A percentile compares a stretch with the other conserved stretches of the same genome.
These are phyloP conservation scores for Colletotrichum acutatum DNA, from an alignment of 2,329 filamentous ascomycete genomes.

Conservation along the genomic window DNA sequence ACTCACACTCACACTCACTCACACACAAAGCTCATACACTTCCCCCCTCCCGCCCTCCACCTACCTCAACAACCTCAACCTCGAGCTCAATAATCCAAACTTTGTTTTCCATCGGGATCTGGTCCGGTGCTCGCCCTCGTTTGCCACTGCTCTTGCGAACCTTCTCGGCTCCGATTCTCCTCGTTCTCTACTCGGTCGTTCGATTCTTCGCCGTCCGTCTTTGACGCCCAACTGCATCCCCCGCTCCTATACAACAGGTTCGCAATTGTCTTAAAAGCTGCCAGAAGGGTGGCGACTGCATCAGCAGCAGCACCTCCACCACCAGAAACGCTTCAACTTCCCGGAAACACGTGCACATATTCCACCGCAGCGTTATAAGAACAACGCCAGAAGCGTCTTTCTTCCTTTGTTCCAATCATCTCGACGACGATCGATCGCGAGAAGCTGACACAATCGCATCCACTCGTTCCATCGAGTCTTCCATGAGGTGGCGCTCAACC, in stretches of 20 bases:
- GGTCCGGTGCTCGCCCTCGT: not conserved
- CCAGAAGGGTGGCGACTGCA: not conserved
- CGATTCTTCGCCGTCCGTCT: not conserved
- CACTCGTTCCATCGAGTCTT: conserved; percentile 26
- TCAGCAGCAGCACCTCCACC: not conserved
- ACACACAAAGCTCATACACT: conserved; percentile 4
- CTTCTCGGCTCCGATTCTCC: not conserved
- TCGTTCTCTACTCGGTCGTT: not conserved
- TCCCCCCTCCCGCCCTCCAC: not conserved
- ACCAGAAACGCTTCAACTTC: not conserved
- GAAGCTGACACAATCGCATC: not conserved
- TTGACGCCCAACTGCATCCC: conserved; percentile 3
- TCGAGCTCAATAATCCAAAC: not conserved
- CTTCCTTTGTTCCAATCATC: conserved; percentile 11
- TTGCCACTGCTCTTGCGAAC: not conserved
- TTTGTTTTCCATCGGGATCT: conserved; percentile 6
- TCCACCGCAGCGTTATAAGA: not conserved
- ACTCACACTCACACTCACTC: not conserved
- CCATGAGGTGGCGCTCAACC: conserved; percentile 8
- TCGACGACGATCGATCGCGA: not conserved
- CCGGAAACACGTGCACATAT: not conserved
- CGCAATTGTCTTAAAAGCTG: conserved; percentile 3
- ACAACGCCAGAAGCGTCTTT: not conserved
- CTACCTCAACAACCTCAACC: not conserved
- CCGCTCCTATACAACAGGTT: not conserved